Base-by-base conservation (phyloP, 179 eudicot genomes). In the Spinacia oleracea region DNA sequence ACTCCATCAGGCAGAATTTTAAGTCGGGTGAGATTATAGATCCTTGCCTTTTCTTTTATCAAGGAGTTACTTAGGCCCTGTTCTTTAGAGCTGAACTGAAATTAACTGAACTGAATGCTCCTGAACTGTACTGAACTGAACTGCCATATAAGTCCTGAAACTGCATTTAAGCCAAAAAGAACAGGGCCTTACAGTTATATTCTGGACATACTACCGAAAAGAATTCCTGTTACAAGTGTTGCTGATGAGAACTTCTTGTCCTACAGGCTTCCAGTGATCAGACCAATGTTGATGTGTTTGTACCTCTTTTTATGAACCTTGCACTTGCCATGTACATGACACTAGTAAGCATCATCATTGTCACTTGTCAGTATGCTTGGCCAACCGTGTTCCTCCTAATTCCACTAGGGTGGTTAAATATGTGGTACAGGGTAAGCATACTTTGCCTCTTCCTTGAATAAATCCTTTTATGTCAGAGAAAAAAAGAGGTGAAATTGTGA, bases 1-100 rank as follows among this genome's bases (percentile, higher is more conserved):
- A 96, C 98, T 59, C 99, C 99, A 74, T 96, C 98, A 1, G 99
- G 99, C 82, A 94, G 99, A 84, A 91, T 96, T 76, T 84, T 96
- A 38, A 96, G 96, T 84, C 91, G 99, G 97, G 99, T 96, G 86
- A 89, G 76, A 31, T 59, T 81, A 74, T 46, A 9, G 59, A 73
- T 56, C 29, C 21, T 10, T 11, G 0, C 48, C 5, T 27, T 40
- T 60, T 48, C 45, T 31, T 8, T 31, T 12, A 2, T 29, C 48
- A 3, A 51, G 34, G 9, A 69, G 18, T 55, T 46, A 15, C 51
- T 29, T 34, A 14, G n/a, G n/a, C n/a, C n/a, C n/a, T n/a, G n/a
- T n/a, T n/a, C n/a, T n/a, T n/a, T n/a, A n/a, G n/a, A n/a, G n/a
- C n/a, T n/a, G n/a, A n/a, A n/a, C n/a, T n/a, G n/a, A n/a, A n/a